A percentile compares a stretch with the other conserved stretches of the same genome.
phyloP scores from a whole-genome alignment of 2,329 filamentous ascomycete species.

The Colletotrichum brevisporum region DNA sequence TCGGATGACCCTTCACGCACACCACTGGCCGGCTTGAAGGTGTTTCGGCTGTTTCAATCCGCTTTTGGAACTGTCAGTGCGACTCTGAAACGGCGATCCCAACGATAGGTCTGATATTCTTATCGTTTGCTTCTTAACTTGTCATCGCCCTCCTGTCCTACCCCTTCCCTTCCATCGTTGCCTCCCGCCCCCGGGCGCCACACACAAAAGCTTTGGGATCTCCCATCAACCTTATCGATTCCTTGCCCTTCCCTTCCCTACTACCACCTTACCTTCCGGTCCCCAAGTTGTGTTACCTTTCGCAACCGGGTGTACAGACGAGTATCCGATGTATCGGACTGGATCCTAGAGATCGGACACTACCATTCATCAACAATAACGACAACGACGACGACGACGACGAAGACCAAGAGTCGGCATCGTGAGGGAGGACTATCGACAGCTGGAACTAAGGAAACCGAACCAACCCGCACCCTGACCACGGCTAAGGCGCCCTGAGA shows the following conservation, averaged over 20 bases:
- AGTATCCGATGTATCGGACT: conserved; percentile 41
- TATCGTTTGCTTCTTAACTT: conserved; percentile 43
- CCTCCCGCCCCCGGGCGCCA: conserved; percentile 38
- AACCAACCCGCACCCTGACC: not conserved
- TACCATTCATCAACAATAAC: conserved; percentile 2
- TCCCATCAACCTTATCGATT: conserved; percentile 39
- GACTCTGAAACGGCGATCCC: conserved; percentile 57
- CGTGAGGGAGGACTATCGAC: conserved; percentile 4
- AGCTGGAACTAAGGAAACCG: not conserved
- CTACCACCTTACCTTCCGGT: conserved; percentile 32
- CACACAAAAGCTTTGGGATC: conserved; percentile 41
- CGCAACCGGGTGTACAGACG: conserved; percentile 38
- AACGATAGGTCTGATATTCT: conserved; percentile 50
- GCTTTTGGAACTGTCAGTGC: conserved; percentile 52
- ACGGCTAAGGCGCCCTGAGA: not conserved
- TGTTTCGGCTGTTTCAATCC: conserved; percentile 59
- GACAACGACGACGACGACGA: conserved; percentile 6
- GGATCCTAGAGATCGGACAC: conserved; percentile 39
- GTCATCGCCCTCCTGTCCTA: conserved; percentile 36
- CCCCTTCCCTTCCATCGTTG: conserved; percentile 31
- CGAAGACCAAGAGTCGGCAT: not conserved
- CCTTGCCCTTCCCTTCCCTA: conserved; percentile 11
- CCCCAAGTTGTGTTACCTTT: conserved; percentile 36
- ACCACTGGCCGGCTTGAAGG: conserved; percentile 49
- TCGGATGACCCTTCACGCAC: conserved; percentile 44